These are phyloP conservation scores for Saccharomycopsis hybrid DNA, from an alignment of 1,139 yeast genomes.

Conservation along the genomic window DNA sequence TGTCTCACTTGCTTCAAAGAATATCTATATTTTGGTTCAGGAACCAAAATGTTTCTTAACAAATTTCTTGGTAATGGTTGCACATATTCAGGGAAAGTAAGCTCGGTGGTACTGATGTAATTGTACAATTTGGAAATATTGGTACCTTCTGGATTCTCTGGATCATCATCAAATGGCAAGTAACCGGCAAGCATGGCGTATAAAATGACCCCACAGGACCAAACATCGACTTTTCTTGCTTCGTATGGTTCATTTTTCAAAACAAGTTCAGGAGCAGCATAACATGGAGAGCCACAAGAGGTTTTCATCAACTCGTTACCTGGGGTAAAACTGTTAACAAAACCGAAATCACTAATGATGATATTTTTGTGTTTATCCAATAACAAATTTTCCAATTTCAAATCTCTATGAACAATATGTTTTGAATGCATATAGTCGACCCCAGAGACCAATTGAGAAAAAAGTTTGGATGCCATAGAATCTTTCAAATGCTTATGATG, in stretches of 20 bases:
- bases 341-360: constrained; percentile 78
- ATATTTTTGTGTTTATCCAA: constrained; percentile 77
- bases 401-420: constrained; percentile 77
- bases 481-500: constrained; percentile 85
- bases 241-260: constrained; percentile 82
- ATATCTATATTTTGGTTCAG: constrained; percentile 80
- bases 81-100: constrained; percentile 93
- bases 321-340: constrained; percentile 78
- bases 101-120: constrained; percentile 83
- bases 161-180: constrained; percentile 96
- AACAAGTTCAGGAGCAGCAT: constrained; percentile 96
- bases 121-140: constrained; percentile 87
- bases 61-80: constrained; percentile 90
- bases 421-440: constrained; percentile 85
- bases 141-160: constrained; percentile 92
- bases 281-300: constrained; percentile 96
- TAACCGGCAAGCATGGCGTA: constrained; percentile 98
- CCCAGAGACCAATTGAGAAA: constrained; percentile 90
- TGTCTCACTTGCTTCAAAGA: constrained; percentile 60
- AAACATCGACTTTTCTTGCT: constrained; percentile 91
- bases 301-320: constrained; percentile 84
- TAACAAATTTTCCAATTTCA: constrained; percentile 62
- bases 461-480: constrained; percentile 73
- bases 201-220: constrained; percentile 94
- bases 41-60: constrained; percentile 73